These are phyloP conservation scores for Fagopyrum homotropicum DNA, from an alignment of 148 eudicot genomes.

Conservation along the genomic window DNA sequence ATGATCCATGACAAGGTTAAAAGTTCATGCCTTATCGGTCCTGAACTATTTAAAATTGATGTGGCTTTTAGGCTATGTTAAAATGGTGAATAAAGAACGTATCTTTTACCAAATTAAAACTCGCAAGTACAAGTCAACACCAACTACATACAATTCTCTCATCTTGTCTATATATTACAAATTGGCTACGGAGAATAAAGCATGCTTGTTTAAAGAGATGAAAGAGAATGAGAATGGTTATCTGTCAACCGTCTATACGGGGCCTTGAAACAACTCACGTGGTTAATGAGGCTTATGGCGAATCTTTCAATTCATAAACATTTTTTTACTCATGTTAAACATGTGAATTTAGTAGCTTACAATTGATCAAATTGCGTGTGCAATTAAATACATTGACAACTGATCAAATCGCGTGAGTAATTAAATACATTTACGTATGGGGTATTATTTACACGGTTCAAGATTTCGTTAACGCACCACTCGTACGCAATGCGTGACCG, in stretches of 20 bases:
- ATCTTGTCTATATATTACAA: constrained; percentile 64
- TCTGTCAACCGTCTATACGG: constrained; percentile 64
- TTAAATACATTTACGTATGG: too few relatives aligned
- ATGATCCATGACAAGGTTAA: constrained; percentile 73
- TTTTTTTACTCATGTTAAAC: too few relatives aligned
- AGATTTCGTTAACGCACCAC: too few relatives aligned
- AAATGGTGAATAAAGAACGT: constrained; percentile 83
- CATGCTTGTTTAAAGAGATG: constrained; percentile 63
- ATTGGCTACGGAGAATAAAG: constrained; percentile 49
- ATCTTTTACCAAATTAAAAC: constrained; percentile 71
- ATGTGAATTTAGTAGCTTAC: too few relatives aligned
- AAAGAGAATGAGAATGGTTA: constrained; percentile 61
- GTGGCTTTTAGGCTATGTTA: constrained; percentile 62
- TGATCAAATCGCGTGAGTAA: too few relatives aligned
- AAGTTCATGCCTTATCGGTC: constrained; percentile 45
- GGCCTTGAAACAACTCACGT: constrained; percentile 73
- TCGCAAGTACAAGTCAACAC: constrained; percentile 72
- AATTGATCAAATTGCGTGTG: too few relatives aligned
- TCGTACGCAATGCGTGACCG: too few relatives aligned
- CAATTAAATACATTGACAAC: too few relatives aligned
- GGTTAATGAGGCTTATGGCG: constrained; percentile 66
- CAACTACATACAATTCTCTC: constrained; percentile 70
- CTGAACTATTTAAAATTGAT: constrained; percentile 66
- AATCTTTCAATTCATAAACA: too few relatives aligned
- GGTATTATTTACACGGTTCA: too few relatives aligned